Conservation (phyloP, 1,284 basidiomycete genomes). For the Wolfiporia cocos region DNA sequence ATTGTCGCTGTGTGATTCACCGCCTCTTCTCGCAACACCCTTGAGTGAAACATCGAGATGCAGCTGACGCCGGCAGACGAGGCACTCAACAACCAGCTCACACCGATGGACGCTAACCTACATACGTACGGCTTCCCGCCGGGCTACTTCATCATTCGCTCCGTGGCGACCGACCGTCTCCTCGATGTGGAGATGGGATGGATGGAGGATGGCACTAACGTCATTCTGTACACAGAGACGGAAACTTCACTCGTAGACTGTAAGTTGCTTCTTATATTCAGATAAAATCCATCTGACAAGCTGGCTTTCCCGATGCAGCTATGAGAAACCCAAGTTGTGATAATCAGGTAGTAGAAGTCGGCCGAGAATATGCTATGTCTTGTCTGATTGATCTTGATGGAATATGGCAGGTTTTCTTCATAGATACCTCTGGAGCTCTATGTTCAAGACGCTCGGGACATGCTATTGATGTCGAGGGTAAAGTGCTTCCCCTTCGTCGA, state of each 20-base stretch:
- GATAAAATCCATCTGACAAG: not conserved
- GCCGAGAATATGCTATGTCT: not conserved
- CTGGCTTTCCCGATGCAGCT: constrained; percentile 30
- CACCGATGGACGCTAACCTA: constrained; percentile 20
- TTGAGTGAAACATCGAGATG: constrained; percentile 11
- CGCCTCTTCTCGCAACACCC: too few relatives aligned
- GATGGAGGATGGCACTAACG: constrained; percentile 57
- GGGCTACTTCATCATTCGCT: constrained; percentile 73
- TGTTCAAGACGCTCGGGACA: constrained; percentile 76
- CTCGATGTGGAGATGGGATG: constrained; percentile 55
- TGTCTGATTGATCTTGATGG: not conserved
- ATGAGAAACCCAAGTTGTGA: constrained; percentile 61
- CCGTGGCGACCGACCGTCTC: constrained; percentile 49
- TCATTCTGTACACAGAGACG: constrained; percentile 64
- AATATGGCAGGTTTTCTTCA: constrained; percentile 62
- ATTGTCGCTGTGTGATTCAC: too few relatives aligned
- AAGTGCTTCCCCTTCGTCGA: constrained; percentile 9
- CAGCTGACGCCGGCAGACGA: constrained; percentile 15
- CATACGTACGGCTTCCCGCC: constrained; percentile 54
- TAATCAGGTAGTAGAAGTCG: constrained; percentile 71
- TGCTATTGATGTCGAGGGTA: constrained; percentile 73
- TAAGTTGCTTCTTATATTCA: constrained; percentile 18
- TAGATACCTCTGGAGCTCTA: constrained; percentile 66
- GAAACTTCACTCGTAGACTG: constrained; percentile 73
- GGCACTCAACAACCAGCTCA: constrained; percentile 15